Evolutionary conservation across 1,284 basidiomycete species (phyloP), one percentile per base, ranked within the genome.

Genomic region (Ceratobasidium theobromae): DNA sequence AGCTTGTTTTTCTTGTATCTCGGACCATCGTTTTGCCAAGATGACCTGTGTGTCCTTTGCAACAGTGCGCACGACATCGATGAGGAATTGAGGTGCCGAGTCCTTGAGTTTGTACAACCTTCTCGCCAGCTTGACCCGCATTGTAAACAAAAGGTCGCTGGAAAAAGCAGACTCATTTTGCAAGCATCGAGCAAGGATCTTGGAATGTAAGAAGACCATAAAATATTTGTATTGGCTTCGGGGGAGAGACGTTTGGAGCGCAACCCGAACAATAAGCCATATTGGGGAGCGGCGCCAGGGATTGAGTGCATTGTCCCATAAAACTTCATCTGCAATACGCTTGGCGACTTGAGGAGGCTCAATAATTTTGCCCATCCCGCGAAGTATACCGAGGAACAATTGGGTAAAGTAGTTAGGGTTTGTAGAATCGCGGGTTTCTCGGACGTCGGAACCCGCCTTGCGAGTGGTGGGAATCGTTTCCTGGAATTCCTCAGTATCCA

Each of bases 241-340:
- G n/a, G 2, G 49, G 6, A 82, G 72, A 0, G 79, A 74, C 0
- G 78, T 79, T 66, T 84, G 82, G 2, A 83, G 67, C 0, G 77
- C 75, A 1, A 83, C 77, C 8, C 80, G 78, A 35, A 82, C 72
- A n/a, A 81, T 70, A 3, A 81, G 76, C 79, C 80, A 82, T 1
- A 80, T 68, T 0, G 79, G 73, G 3, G 79, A 79, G n/a, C 82
- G 74, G 16, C 80, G 72, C 81, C 81, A 83, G 11, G 81, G 81
- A 14, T 74, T 72, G 28, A 66, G 58, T 0, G 77, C 73, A 33
- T 73, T 60, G 4, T 75, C 35, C 77, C 77, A 81, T 9, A 81
- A 70, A n/a, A 82, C 76, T 25, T 83, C 79, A 66, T 83, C 80
- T 11, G 73, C 75, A 4, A 80, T 76, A 11, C 78, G 75, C 70